Conservation (phyloP, 2,329 filamentous ascomycete genomes). For the Talaromyces sp. region DNA sequence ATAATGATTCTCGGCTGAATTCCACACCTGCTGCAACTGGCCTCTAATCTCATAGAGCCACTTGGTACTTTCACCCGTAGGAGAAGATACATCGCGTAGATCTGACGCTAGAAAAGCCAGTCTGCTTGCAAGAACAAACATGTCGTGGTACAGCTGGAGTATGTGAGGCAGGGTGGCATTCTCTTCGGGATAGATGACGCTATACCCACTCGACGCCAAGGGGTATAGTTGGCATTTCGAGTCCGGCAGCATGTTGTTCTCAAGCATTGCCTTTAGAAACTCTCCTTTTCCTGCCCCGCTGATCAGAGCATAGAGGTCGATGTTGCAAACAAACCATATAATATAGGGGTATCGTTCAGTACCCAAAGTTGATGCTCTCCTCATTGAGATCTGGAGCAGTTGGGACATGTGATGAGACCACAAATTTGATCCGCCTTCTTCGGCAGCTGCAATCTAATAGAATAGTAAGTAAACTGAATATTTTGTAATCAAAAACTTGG, state of each 20-base stretch:
- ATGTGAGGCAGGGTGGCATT: slow-evolving; percentile 33
- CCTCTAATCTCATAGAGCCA: slow-evolving; percentile 33
- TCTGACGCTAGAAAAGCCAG: slow-evolving; percentile 39
- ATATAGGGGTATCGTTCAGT: slow-evolving; percentile 46
- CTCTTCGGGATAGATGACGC: slow-evolving; percentile 32
- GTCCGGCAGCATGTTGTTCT: slow-evolving; percentile 43
- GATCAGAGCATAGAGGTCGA: slow-evolving; percentile 52
- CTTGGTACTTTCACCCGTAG: slow-evolving; percentile 8
- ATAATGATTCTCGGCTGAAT: slow-evolving; percentile 28
- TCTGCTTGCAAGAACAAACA: slow-evolving; percentile 39
- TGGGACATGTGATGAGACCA: slow-evolving; percentile 52
- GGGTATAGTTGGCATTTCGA: slow-evolving; percentile 33
- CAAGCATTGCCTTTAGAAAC: slow-evolving; percentile 44
- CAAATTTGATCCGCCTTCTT: slow-evolving; percentile 42
- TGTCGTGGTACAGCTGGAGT: slow-evolving; percentile 41
- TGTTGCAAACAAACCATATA: slow-evolving; percentile 48
- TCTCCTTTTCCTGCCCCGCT: slow-evolving; percentile 47
- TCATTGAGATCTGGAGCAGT: slow-evolving; percentile 44
- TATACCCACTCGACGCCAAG: slow-evolving; percentile 26
- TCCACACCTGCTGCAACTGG: slow-evolving; percentile 33
- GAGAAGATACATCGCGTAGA: slow-evolving; percentile 22
- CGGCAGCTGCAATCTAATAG: slow-evolving; percentile 40
- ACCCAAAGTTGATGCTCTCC: slow-evolving; percentile 39
- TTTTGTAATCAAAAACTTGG: not conserved
- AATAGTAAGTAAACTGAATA: not conserved